These are phyloP conservation scores for Xylaria hypoxylon DNA, from an alignment of 2,329 filamentous ascomycete species.

Conservation along the genomic window DNA sequence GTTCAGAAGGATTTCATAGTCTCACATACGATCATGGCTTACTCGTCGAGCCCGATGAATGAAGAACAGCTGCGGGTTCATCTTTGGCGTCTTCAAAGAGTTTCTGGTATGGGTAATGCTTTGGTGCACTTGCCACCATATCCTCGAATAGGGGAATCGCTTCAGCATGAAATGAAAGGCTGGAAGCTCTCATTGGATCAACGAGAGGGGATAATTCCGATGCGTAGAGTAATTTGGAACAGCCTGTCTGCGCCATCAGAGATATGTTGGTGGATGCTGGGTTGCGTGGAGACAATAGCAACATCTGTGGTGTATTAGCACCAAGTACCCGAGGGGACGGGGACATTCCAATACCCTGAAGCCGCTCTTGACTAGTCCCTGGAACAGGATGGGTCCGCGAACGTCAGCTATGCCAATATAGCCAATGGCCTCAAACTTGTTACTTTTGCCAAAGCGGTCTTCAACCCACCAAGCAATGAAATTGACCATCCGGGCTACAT, in stretches of 20 bases:
- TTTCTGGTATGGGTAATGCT: slow-evolving; percentile 38
- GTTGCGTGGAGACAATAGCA: slow-evolving; percentile 45
- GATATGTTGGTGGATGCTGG: slow-evolving; percentile 35
- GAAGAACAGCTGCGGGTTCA: slow-evolving; percentile 42
- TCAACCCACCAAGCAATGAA: slow-evolving; percentile 49
- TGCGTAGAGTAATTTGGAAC: slow-evolving; percentile 39
- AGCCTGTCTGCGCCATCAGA: slow-evolving; percentile 39
- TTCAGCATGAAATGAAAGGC: background rate
- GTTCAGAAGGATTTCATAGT: no score
- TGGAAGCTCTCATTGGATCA: slow-evolving; percentile 18
- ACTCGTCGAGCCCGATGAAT: slow-evolving; percentile 49
- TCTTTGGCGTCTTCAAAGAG: slow-evolving; percentile 41
- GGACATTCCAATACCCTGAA: slow-evolving; percentile 46
- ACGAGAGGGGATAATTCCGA: slow-evolving; percentile 36
- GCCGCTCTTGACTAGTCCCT: slow-evolving; percentile 54
- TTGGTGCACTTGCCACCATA: slow-evolving; percentile 37
- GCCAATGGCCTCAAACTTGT: slow-evolving; percentile 47
- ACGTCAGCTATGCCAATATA: slow-evolving; percentile 50
- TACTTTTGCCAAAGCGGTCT: slow-evolving; percentile 39
- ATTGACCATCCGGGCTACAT: slow-evolving; percentile 44
- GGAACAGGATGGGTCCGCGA: slow-evolving; percentile 49
- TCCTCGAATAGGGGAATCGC: slow-evolving; percentile 40
- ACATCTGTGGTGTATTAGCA: slow-evolving; percentile 28
- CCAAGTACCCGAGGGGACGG: no score
- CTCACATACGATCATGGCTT: background rate